Base-by-base conservation (phyloP, 2,329 filamentous ascomycete genomes). In the Pseudocercospora crystallina region DNA sequence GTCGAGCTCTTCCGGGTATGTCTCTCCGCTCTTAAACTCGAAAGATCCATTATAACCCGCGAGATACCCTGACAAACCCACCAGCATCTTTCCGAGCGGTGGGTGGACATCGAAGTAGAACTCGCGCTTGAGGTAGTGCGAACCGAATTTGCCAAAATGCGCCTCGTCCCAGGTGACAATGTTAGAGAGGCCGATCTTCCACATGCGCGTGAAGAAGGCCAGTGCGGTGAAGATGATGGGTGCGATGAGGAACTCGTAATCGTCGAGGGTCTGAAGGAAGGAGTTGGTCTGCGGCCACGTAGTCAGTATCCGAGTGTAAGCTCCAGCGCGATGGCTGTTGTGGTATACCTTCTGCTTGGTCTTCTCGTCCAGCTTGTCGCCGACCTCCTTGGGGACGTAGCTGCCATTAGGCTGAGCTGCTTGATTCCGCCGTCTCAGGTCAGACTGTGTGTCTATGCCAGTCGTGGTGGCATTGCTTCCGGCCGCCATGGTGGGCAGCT, bases 41-140 rank as follows among this genome's bases (percentile, higher is more conserved):
- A 99, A 99, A 3, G 92, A 95, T 51, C 94, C 94, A 77, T 99
- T 99, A 79, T 99, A 99, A 60, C 92, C 92, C 61, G 92, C 95
- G 55, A 99, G 80, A 68, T 95, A 95, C 69, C 94, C 94, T 5
- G 94, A 97, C 44, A 99, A 81, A 57, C 94, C 94, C 63, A 99
- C 92, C 49, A 99, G 84, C 84, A 99, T 97, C 79, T 99, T 99
- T 69, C 94, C 94, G 55, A 99, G 84, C 47, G 94, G 94, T 59
- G 94, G 94, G 73, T 95, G 89, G 51, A 95, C 87, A 79, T 95
- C 89, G 76, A 99, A 99, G 81, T 99, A 99, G 79, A 97, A 96
- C 74, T 99, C 94, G 72, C 92, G 89, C 73, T 99, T 96, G 69
- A 99, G 85, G 73, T 99, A 99, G 75, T 99, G 92, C 64, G 92